A percentile compares a stretch with the other conserved stretches of the same genome.
Conservation (phyloP, 768 basidiomycete genomes). For the Leccinellum rugosiceps region DNA sequence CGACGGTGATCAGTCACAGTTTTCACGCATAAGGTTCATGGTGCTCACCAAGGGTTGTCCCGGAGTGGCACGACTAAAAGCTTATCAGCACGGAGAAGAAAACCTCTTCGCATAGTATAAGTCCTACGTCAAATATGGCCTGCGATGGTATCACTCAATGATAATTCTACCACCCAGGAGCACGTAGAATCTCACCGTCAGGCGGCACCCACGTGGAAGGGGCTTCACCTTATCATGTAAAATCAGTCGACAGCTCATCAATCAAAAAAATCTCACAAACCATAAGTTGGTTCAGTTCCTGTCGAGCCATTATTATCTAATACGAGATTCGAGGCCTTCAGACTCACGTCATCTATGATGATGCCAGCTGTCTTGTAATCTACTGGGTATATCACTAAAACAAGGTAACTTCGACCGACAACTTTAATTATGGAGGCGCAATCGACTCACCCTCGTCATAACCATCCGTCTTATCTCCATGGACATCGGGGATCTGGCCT, state of each 20-base stretch:
- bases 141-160: conserved; percentile 1
- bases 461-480: conserved; percentile 80
- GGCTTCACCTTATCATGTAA: conserved; percentile 38
- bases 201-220: conserved; percentile 63
- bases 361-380: conserved; percentile 76
- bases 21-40: not conserved
- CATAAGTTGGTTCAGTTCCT: conserved; percentile 45
- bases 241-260: not conserved
- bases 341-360: conserved; percentile 73
- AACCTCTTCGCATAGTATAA: not conserved
- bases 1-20: not conserved
- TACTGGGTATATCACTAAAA: conserved; percentile 78
- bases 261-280: conserved; percentile 16
- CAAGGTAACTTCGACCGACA: not conserved
- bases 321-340: not conserved
- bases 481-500: conserved; percentile 77
- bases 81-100: not conserved
- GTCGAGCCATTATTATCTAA: not conserved
- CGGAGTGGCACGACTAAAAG: conserved; percentile 46
- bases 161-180: not conserved
- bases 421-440: not conserved
- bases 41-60: conserved; percentile 41
- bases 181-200: conserved; percentile 42
- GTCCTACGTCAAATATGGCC: conserved; percentile 50
- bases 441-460: conserved; percentile 65